phyloP scores from a whole-genome alignment of 805 yeast genomes.

The Crinitomyces ghanaensis region DNA sequence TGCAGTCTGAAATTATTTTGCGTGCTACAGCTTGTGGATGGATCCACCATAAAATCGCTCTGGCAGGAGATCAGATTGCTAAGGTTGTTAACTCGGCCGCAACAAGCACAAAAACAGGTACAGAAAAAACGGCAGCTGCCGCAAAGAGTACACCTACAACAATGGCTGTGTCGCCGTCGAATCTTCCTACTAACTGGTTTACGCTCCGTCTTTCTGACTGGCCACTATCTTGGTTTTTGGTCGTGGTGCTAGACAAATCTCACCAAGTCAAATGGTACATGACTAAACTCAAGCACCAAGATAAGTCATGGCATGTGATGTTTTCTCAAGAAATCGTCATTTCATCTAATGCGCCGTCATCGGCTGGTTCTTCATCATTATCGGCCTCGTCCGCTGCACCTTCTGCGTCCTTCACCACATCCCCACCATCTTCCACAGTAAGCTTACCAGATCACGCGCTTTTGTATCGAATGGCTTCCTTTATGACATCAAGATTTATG shows the following conservation, averaged over 20 bases:
- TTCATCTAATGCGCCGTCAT: constrained; percentile 2
- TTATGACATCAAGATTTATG: constrained; percentile 20
- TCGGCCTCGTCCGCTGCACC: too few relatives aligned
- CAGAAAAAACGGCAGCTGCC: too few relatives aligned
- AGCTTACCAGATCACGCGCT: constrained; percentile 19
- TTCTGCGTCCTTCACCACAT: too few relatives aligned
- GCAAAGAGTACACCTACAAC: constrained; percentile 11
- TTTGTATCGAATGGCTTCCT: constrained; percentile 17
- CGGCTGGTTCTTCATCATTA: too few relatives aligned
- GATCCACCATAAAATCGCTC: constrained; percentile 45
- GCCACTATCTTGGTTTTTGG: constrained; percentile 31
- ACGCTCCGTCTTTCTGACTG: constrained; percentile 26
- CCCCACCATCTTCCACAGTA: not conserved
- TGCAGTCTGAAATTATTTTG: constrained; percentile 40
- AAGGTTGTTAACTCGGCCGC: constrained; percentile 21
- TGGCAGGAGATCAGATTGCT: constrained; percentile 38
- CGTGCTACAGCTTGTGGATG: constrained; percentile 58
- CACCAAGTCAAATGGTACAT: constrained; percentile 24
- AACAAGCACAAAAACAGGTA: too few relatives aligned
- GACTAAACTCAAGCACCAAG: constrained; percentile 23
- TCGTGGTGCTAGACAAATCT: constrained; percentile 23
- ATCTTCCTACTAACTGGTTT: too few relatives aligned
- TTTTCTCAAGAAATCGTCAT: constrained; percentile 19
- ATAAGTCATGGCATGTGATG: constrained; percentile 17
- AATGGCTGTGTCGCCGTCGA: constrained; percentile 12